Percentiles rank a stretch among this genome's conserved stretches.
Conservation (phyloP, 768 basidiomycete species). For the Neoboletus brunneissimus region DNA sequence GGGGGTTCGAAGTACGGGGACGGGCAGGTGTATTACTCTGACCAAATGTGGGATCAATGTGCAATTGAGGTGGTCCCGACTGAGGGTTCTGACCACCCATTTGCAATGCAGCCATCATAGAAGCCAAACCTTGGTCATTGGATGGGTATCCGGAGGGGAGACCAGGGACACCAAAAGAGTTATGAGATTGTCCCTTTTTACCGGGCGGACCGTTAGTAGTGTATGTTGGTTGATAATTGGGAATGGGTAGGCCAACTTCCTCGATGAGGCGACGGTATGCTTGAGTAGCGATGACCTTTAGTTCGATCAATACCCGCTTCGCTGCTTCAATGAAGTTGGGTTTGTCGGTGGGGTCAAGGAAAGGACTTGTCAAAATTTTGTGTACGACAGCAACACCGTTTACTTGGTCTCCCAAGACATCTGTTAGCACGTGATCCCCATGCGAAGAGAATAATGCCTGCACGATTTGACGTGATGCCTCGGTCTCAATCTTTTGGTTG, state of each 20-base stretch:
- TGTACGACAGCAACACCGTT: constrained; percentile 92
- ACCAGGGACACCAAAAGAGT: constrained; percentile 65
- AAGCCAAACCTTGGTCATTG: constrained; percentile 81
- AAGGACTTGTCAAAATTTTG: constrained; percentile 87
- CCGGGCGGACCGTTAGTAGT: constrained; percentile 55
- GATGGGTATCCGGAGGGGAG: constrained; percentile 77
- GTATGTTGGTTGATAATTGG: constrained; percentile 82
- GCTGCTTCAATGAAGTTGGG: constrained; percentile 77
- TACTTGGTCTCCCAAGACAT: constrained; percentile 94
- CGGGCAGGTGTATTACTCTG: constrained; percentile 42
- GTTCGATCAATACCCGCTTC: constrained; percentile 83
- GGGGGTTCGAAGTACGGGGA: constrained; percentile 42
- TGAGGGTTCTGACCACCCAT: constrained; percentile 88
- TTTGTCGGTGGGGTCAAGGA: constrained; percentile 72
- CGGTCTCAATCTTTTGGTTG: constrained; percentile 92
- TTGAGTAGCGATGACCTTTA: constrained; percentile 93
- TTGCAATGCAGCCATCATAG: constrained; percentile 91
- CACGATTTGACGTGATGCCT: constrained; percentile 83
- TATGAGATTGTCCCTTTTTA: constrained; percentile 55
- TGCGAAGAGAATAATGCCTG: constrained; percentile 89
- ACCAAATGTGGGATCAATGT: constrained; percentile 64
- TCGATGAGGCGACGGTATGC: constrained; percentile 92
- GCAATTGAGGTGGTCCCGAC: constrained; percentile 70
- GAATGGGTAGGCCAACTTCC: constrained; percentile 89
- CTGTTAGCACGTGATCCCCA: constrained; percentile 86